These are phyloP conservation scores for Diphasiastrum complanatum DNA, from an alignment of 83 land plant genomes.

Conservation along the genomic window DNA sequence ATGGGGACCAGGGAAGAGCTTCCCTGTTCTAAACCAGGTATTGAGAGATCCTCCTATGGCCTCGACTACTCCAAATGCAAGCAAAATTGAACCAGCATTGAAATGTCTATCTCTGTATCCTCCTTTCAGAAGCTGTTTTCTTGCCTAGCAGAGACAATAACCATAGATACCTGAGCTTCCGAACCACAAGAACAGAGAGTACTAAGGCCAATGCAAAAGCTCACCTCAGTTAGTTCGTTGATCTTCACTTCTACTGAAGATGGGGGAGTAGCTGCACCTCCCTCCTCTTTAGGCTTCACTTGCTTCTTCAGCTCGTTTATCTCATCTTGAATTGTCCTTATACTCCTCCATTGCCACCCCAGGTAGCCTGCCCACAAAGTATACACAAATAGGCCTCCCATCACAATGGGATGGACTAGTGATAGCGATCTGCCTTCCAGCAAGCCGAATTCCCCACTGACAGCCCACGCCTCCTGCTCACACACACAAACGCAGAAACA, in stretches of 20 bases:
- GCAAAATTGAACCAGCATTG: constrained; percentile 89
- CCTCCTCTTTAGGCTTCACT: constrained; percentile 51
- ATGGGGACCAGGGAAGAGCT: constrained; percentile 98
- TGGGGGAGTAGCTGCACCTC: constrained; percentile 19
- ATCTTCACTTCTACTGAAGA: constrained; percentile 69
- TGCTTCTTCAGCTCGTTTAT: constrained; percentile 89
- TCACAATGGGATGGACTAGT: constrained; percentile 76
- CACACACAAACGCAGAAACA: no score
- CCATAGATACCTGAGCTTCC: background rate
- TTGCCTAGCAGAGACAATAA: constrained; percentile 44
- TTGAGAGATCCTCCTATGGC: constrained; percentile 72
- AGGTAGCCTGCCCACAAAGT: constrained; percentile 83
- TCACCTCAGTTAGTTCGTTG: constrained; percentile 85
- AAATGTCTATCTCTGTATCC: constrained; percentile 84
- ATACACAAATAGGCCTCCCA: constrained; percentile 62
- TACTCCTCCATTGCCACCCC: constrained; percentile 98
- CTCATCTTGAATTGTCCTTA: constrained; percentile 85
- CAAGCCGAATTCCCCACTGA: constrained; percentile 74
- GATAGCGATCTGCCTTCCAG: constrained; percentile 82
- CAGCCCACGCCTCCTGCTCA: constrained; percentile 69
- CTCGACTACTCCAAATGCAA: constrained; percentile 80
- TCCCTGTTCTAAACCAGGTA: constrained; percentile 88
- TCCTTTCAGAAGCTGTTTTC: constrained; percentile 82
- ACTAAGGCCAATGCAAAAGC: background rate
- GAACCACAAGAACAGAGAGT: constrained; percentile 9